phyloP scores from a whole-genome alignment of 2,329 filamentous ascomycete genomes.

The Penicillium fuscoglaucum region DNA sequence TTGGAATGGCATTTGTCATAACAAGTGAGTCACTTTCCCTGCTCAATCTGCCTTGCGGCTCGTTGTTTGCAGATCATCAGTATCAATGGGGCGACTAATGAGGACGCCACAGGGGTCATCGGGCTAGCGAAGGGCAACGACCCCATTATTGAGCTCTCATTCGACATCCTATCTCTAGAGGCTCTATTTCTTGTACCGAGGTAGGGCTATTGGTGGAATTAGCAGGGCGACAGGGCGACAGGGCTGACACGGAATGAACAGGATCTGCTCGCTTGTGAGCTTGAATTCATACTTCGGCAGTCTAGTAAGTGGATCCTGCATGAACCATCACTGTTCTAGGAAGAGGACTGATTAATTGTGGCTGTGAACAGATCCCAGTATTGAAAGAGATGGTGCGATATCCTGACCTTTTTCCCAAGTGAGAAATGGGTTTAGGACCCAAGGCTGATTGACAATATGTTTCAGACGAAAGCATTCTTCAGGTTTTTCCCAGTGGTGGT shows the following conservation, averaged over 20 bases:
- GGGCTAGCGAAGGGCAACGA: slow-evolving; percentile 63
- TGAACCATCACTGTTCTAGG: slow-evolving; percentile 2
- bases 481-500: slow-evolving; percentile 78
- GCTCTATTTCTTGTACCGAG: slow-evolving; percentile 84
- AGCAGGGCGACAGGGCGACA: slow-evolving; percentile 4
- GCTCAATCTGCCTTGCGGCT: slow-evolving; percentile 25
- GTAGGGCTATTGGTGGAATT: slow-evolving; percentile 29
- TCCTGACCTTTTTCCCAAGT: background rate
- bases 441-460: slow-evolving; percentile 30
- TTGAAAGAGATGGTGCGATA: slow-evolving; percentile 77
- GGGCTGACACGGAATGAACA: slow-evolving; percentile 35
- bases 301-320: slow-evolving; percentile 33
- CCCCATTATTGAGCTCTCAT: slow-evolving; percentile 72
- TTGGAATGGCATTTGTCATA: slow-evolving; percentile 69
- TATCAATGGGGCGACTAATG: slow-evolving; percentile 8
- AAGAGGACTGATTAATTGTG: slow-evolving; percentile 19
- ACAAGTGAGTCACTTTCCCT: slow-evolving; percentile 58
- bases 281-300: slow-evolving; percentile 80
- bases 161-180: slow-evolving; percentile 86
- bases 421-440: background rate
- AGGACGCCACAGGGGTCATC: slow-evolving; percentile 56
- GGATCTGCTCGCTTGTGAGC: slow-evolving; percentile 82
- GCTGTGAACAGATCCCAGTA: slow-evolving; percentile 66
- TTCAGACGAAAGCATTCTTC: slow-evolving; percentile 76
- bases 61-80: slow-evolving; percentile 4